These are phyloP conservation scores for Pleurotus tuoliensis DNA, from an alignment of 768 basidiomycete genomes.

Conservation along the genomic window DNA sequence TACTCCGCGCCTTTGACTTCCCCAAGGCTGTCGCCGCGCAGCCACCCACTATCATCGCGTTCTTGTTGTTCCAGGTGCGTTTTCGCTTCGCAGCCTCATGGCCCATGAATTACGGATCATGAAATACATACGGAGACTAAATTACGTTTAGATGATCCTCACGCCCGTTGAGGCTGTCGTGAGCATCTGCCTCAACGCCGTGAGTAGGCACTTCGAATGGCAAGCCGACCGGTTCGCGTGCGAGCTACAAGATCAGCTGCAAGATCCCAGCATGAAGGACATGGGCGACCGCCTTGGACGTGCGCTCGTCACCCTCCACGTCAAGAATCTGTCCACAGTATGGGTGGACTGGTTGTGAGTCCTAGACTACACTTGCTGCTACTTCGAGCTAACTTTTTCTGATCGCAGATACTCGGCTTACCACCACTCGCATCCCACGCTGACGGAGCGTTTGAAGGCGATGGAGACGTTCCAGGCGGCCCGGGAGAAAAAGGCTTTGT, in stretches of 20 bases:
- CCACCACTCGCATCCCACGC: conserved; percentile 93
- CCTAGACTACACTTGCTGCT: background rate
- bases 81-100: background rate
- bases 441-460: conserved; percentile 84
- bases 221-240: conserved; percentile 88
- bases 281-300: conserved; percentile 84
- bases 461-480: conserved; percentile 64
- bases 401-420: conserved; percentile 82
- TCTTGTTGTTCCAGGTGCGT: conserved; percentile 75
- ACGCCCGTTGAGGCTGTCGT: conserved; percentile 76
- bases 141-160: conserved; percentile 58
- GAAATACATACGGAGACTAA: too few species aligned
- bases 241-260: conserved; percentile 54
- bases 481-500: conserved; percentile 23
- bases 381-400: conserved; percentile 4
- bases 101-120: background rate
- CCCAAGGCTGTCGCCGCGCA: conserved; percentile 53
- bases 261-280: conserved; percentile 52
- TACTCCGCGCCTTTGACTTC: conserved; percentile 82
- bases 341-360: conserved; percentile 92
- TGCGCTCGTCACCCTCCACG: conserved; percentile 82
- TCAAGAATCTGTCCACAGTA: conserved; percentile 89
- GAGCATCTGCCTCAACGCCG: conserved; percentile 69
- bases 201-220: conserved; percentile 88
- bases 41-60: conserved; percentile 81